Evolutionary conservation across 2,329 filamentous ascomycete species (phyloP), one percentile per base, ranked within the genome.

Genomic region (Pestalotiopsis sp.): DNA sequence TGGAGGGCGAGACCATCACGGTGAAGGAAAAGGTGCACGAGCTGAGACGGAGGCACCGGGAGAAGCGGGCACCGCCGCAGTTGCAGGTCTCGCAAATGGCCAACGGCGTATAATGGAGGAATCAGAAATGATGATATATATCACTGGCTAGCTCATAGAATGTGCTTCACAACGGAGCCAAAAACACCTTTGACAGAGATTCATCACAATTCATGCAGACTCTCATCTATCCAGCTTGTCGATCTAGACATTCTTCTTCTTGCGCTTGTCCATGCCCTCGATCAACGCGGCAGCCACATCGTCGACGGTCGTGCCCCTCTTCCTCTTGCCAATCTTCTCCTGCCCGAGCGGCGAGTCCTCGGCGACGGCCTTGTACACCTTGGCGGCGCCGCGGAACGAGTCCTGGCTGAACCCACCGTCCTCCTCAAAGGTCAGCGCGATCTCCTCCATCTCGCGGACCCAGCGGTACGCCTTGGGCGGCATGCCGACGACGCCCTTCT

Each of bases 361-460:
- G 20, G 64, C 64, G 0, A 93, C 87, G 7, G 82, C 79, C 64
- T 83, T 82, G 75, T 91, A 93, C 6, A 93, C 84, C 38, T 82
- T 84, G 0, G 90, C 90, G 6, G 90, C 87, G 12, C 86, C 86
- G 13, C 80, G 77, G 73, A 93, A 93, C 31, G 91, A 78, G 27
- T 82, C 80, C 12, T 78, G 78, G 4, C 79, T 79, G 77, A 92
- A 93, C 0, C 90, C 91, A 0, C 89, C 91, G 66, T 91, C 90
- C 57, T 87, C 85, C 6, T 80, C 80, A 77, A 93, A 90, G 3
- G 90, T 92, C 68, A 85, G 81, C 3, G 87, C 88, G 75, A 95
- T 93, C 83, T 94, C 89, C 73, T 90, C 86, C 92, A 95, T 94
- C 82, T 94, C 92, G 41, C 85, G 83, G 0, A 93, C 90, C 92